phyloP scores from a whole-genome alignment of 148 eudicot genomes.

The Rhododendron griersonianum region DNA sequence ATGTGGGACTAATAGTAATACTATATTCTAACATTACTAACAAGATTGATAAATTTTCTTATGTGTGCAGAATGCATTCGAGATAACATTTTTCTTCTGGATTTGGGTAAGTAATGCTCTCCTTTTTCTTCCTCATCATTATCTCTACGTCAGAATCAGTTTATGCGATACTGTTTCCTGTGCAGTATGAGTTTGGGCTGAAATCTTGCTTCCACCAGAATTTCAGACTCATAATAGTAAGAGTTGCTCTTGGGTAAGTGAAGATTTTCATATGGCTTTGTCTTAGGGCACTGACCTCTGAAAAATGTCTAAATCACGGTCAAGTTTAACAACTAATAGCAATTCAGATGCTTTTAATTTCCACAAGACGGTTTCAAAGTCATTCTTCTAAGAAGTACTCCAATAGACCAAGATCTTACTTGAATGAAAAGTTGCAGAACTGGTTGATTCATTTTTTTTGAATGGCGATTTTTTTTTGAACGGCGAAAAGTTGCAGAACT shows the following conservation, averaged over 20 bases:
- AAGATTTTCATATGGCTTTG: not conserved
- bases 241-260: slow-evolving; percentile 71
- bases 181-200: slow-evolving; percentile 88
- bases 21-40: not conserved
- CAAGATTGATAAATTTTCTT: not conserved
- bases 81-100: slow-evolving; percentile 84
- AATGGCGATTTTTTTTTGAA: no score
- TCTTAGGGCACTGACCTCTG: not conserved
- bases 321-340: not conserved
- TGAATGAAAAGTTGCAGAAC: not conserved
- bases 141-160: not conserved
- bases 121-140: not conserved
- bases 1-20: no score
- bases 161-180: not conserved
- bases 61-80: slow-evolving; percentile 74
- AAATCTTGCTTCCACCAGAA: slow-evolving; percentile 61
- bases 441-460: not conserved
- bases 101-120: slow-evolving; percentile 47
- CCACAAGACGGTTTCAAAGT: not conserved
- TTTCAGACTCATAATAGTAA: slow-evolving; percentile 31
- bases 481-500: not conserved
- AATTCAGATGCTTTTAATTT: not conserved
- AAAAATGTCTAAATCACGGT: not conserved
- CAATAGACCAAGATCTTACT: not conserved
- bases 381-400: not conserved